phyloP scores from a whole-genome alignment of 1,284 basidiomycete genomes.

The Tilletia walkeri region DNA sequence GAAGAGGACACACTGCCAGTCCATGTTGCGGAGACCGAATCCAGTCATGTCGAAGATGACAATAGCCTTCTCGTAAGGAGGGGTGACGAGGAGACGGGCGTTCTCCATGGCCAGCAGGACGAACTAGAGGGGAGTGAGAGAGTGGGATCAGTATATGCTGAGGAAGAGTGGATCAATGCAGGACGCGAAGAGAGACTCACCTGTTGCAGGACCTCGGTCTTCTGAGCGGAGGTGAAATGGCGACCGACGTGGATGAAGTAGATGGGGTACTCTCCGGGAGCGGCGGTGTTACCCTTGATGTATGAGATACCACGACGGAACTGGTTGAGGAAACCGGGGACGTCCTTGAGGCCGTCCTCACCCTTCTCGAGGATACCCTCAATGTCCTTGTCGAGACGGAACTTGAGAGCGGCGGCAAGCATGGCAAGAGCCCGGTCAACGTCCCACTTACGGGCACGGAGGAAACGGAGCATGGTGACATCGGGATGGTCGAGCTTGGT shows the following conservation, averaged over 20 bases:
- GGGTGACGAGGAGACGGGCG: constrained; percentile 47
- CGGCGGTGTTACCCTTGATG: constrained; percentile 51
- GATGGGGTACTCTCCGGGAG: constrained; percentile 50
- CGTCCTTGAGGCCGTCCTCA: constrained; percentile 54
- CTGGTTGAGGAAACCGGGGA: constrained; percentile 55
- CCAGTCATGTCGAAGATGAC: constrained; percentile 54
- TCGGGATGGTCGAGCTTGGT: constrained; percentile 49
- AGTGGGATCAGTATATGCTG: neutral
- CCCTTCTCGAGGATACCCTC: constrained; percentile 51
- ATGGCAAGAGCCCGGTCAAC: constrained; percentile 54
- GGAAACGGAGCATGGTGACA: constrained; percentile 51
- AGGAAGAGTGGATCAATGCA: too few species aligned
- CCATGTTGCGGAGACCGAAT: constrained; percentile 56
- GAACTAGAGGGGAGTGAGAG: constrained; percentile 30
- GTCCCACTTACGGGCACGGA: constrained; percentile 56
- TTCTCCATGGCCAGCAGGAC: constrained; percentile 54
- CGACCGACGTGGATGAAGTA: constrained; percentile 56
- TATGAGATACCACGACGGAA: constrained; percentile 55
- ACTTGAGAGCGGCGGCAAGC: constrained; percentile 53
- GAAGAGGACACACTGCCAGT: constrained; percentile 55
- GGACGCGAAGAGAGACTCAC: constrained; percentile 3
- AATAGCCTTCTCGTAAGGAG: constrained; percentile 51
- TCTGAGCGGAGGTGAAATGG: constrained; percentile 54
- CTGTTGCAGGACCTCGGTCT: constrained; percentile 51
- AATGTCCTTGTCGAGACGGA: constrained; percentile 55